phyloP scores from a whole-genome alignment of 1,139 yeast genomes.

The Geotrichum aggregatum region DNA sequence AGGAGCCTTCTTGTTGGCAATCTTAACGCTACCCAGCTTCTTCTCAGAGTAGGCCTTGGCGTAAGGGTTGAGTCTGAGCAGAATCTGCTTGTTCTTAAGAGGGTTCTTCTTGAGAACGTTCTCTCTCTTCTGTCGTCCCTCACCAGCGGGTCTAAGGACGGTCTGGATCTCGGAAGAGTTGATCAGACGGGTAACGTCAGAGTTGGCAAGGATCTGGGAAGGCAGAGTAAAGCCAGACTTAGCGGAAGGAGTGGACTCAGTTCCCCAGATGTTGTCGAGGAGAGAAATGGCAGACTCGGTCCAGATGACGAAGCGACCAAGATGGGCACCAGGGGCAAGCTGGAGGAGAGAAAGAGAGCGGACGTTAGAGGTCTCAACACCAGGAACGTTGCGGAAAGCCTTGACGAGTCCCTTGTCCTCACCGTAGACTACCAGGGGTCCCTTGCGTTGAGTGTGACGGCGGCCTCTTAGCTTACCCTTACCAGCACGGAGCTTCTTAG shows the following conservation, averaged over 20 bases:
- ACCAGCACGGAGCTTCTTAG: slow-evolving; percentile 99
- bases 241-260: slow-evolving; percentile 78
- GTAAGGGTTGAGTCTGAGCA: slow-evolving; percentile 98
- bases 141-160: slow-evolving; percentile 95
- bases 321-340: slow-evolving; percentile 99
- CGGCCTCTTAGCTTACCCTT: slow-evolving; percentile 99
- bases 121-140: slow-evolving; percentile 86
- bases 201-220: slow-evolving; percentile 86
- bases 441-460: slow-evolving; percentile 99
- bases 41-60: slow-evolving; percentile 94
- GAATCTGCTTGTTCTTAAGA: slow-evolving; percentile 98
- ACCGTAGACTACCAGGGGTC: slow-evolving; percentile 98
- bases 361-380: slow-evolving; percentile 96
- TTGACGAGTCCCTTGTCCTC: slow-evolving; percentile 96
- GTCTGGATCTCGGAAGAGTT: slow-evolving; percentile 99
- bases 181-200: slow-evolving; percentile 95
- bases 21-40: slow-evolving; percentile 85
- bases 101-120: slow-evolving; percentile 99
- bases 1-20: slow-evolving; percentile 43
- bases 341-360: slow-evolving; percentile 92
- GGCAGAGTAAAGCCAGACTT: slow-evolving; percentile 93
- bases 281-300: slow-evolving; percentile 97
- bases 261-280: slow-evolving; percentile 96
- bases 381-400: slow-evolving; percentile 99
- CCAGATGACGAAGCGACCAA: slow-evolving; percentile 99